Evolutionary conservation across 192 early-diverging fungal genomes (phyloP), one percentile per base, ranked within the genome.

Genomic region (Coemansia pectinata): DNA sequence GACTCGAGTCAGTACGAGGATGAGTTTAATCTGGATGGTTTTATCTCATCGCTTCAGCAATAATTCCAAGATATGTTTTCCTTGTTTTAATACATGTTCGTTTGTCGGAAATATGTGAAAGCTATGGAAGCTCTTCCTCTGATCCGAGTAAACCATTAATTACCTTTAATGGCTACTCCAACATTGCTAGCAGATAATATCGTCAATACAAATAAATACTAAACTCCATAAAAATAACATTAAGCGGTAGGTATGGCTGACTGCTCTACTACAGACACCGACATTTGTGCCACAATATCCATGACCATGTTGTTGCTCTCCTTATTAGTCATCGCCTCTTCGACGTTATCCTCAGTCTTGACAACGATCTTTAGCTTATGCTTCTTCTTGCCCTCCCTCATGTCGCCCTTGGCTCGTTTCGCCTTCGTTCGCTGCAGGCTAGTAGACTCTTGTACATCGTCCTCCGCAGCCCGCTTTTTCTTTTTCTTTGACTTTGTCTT

Each of bases 1-100:
- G 96, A 97, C 65, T 89, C 96, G 44, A 91, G 89, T 62, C 91
- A 95, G 73, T 94, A 94, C 65, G 89, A 93, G 65, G 91, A 93
- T 59, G 92, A 92, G 80, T 93, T 90, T 67, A 94, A 93, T 63
- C 72, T 94, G 73, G 93, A 94, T 73, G 85, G 78, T 34, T 94
- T 93, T 73, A 90, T 94, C 50, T 73, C 76, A 33, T 86, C 86
- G 15, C 67, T 91, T 12, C 70, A 84, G 36, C 61, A 79, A 33
- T 79, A 36, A 36, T 36, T 36, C 34, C 34, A 36, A 36, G 34
- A 36, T 36, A 36, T 36, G 0, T 1, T 36, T 0, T 21, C 21
- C 21, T 21, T 21, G 21, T 34, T 34, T 34, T 34, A 34, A 34
- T 34, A 34, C 33, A 34, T 34, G 33, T 34, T 34, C 33, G 33